Conservation (phyloP, 2,329 filamentous ascomycete species). For the Ilyonectria robusta region DNA sequence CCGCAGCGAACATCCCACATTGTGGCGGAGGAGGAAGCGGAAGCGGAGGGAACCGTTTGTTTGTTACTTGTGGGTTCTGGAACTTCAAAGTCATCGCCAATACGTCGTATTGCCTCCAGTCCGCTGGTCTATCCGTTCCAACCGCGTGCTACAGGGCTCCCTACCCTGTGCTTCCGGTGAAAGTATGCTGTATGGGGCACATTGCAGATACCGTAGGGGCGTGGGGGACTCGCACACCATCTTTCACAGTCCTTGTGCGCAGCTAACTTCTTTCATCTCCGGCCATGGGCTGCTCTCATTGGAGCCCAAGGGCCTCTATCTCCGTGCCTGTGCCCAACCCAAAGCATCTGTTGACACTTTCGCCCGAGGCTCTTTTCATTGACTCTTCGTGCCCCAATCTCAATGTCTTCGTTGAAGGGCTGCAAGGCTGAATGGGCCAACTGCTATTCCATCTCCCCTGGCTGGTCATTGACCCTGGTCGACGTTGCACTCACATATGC, state of each 20-base stretch:
- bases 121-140: slow-evolving; percentile 8
- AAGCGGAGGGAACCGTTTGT: neutral
- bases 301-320: slow-evolving; percentile 3
- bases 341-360: neutral
- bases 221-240: slow-evolving; percentile 26
- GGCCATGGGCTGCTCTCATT: slow-evolving; percentile 15
- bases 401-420: slow-evolving; percentile 1
- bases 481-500: slow-evolving; percentile 31
- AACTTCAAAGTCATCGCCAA: neutral
- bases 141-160: slow-evolving; percentile 20
- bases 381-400: neutral
- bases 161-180: slow-evolving; percentile 11
- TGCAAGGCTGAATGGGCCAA: slow-evolving; percentile 34
- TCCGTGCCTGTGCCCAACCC: neutral
- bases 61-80: neutral
- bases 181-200: neutral
- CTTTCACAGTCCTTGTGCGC: slow-evolving; percentile 8
- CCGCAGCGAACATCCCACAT: neutral
- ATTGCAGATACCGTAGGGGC: slow-evolving; percentile 10
- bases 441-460: slow-evolving; percentile 21
- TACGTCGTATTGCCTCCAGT: neutral
- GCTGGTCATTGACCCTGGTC: slow-evolving; percentile 25
- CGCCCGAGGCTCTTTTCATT: neutral
- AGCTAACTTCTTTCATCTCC: slow-evolving; percentile 25
- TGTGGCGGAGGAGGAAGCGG: neutral